A percentile compares a stretch with the other conserved stretches of the same genome.
phyloP scores from a whole-genome alignment of 495 filamentous ascomycete genomes.

The Platismatia glauca region DNA sequence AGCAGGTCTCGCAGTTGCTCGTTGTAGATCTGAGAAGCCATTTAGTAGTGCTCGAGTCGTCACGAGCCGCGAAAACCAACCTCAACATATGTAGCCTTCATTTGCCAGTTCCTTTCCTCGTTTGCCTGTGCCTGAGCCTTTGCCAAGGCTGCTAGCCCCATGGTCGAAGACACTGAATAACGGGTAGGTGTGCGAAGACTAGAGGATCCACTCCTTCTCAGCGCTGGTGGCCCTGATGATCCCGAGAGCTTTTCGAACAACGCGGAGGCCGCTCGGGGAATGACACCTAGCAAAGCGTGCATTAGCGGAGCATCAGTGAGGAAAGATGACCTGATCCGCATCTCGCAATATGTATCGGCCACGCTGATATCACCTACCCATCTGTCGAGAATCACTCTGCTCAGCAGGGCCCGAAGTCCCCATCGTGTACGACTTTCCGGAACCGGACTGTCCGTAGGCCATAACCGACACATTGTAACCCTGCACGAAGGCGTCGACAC shows the following conservation, averaged over 20 bases:
- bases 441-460: slow-evolving; percentile 97
- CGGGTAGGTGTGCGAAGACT: slow-evolving; percentile 73
- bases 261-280: slow-evolving; percentile 78
- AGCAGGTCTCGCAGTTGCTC: slow-evolving; percentile 89
- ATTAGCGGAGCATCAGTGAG: slow-evolving; percentile 4
- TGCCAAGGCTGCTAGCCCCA: slow-evolving; percentile 40
- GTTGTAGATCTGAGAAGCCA: slow-evolving; percentile 70
- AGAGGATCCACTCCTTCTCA: slow-evolving; percentile 58
- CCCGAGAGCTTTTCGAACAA: slow-evolving; percentile 81
- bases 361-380: slow-evolving; percentile 56
- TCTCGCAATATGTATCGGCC: background rate
- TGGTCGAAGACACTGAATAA: slow-evolving; percentile 58
- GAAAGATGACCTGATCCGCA: background rate
- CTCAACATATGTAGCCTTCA: slow-evolving; percentile 96
- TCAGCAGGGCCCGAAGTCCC: slow-evolving; percentile 85
- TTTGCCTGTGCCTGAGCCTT: slow-evolving; percentile 28
- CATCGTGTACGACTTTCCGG: slow-evolving; percentile 99
- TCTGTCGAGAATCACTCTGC: slow-evolving; percentile 60
- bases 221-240: slow-evolving; percentile 44
- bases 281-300: slow-evolving; percentile 55
- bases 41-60: slow-evolving; percentile 14
- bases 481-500: slow-evolving; percentile 81
- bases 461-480: slow-evolving; percentile 99
- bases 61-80: slow-evolving; percentile 31
- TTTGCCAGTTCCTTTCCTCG: slow-evolving; percentile 74